Percentiles rank a stretch among this genome's conserved stretches.
These are phyloP conservation scores for Yarrowia yakushimensis DNA, from an alignment of 805 yeast species.

Conservation along the genomic window DNA sequence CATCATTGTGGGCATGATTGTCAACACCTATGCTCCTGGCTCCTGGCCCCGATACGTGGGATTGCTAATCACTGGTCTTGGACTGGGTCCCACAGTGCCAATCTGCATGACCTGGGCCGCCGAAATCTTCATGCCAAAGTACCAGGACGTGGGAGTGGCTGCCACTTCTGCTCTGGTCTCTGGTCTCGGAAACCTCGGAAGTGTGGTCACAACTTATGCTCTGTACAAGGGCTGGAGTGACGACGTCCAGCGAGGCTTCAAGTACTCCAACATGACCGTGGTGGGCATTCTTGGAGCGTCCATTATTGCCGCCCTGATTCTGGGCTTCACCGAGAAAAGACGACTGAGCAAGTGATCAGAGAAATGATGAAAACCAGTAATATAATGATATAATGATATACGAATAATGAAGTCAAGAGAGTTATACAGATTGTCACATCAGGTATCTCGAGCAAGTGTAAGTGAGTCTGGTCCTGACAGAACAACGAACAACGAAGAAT, in stretches of 20 bases:
- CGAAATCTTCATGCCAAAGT: slow-evolving; percentile 63
- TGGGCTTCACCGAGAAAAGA: slow-evolving; percentile 27
- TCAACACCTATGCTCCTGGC: slow-evolving; percentile 69
- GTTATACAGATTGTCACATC: no score
- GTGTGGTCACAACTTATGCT: slow-evolving; percentile 82
- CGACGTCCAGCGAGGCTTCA: slow-evolving; percentile 57
- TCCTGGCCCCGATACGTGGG: slow-evolving; percentile 81
- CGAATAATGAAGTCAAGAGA: no score
- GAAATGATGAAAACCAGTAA: no score
- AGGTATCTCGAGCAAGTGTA: no score
- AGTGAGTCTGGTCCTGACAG: no score
- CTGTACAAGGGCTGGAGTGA: slow-evolving; percentile 84
- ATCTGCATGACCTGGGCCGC: slow-evolving; percentile 81
- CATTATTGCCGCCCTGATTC: slow-evolving; percentile 49
- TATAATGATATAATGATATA: no score
- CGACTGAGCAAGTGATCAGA: not conserved
- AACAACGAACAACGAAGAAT: no score
- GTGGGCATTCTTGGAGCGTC: slow-evolving; percentile 73
- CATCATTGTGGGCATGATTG: slow-evolving; percentile 70
- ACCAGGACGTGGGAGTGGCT: slow-evolving; percentile 84
- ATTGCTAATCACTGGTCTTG: slow-evolving; percentile 75
- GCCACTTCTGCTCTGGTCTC: slow-evolving; percentile 78
- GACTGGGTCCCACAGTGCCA: slow-evolving; percentile 89
- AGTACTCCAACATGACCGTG: slow-evolving; percentile 78
- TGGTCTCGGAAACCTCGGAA: slow-evolving; percentile 83